Evolutionary conservation across 495 filamentous ascomycete genomes (phyloP).

Genomic region (Penicillium desertorum): DNA sequence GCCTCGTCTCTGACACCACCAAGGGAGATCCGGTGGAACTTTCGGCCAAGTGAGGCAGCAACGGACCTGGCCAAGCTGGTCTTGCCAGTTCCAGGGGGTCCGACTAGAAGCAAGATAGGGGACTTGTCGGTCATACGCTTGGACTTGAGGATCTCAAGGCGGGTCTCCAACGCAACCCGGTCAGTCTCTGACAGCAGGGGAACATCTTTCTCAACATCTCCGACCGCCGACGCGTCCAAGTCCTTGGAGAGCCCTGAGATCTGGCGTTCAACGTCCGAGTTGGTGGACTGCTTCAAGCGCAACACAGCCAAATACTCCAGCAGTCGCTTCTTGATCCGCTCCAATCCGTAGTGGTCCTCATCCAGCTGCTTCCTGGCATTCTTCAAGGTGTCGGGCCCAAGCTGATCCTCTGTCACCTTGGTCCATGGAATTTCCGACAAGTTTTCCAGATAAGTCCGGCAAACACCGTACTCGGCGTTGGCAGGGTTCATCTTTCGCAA

Average conservation of each 20-base stretch:
- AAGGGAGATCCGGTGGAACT: slow-evolving; percentile 96
- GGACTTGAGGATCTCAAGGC: slow-evolving; percentile 66
- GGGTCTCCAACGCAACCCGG: slow-evolving; percentile 51
- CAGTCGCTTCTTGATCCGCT: slow-evolving; percentile 95
- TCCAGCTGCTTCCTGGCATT: slow-evolving; percentile 87
- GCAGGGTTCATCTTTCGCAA: slow-evolving; percentile 92
- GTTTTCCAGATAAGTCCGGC: slow-evolving; percentile 92
- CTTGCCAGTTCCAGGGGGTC: slow-evolving; percentile 95
- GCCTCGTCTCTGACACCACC: slow-evolving; percentile 96
- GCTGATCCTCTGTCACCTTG: slow-evolving; percentile 77
- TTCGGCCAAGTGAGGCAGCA: slow-evolving; percentile 84
- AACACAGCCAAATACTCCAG: slow-evolving; percentile 96
- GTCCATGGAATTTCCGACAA: slow-evolving; percentile 94
- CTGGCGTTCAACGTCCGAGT: slow-evolving; percentile 73
- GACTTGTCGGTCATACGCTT: slow-evolving; percentile 89
- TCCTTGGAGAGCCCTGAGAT: slow-evolving; percentile 67
- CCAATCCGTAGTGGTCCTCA: slow-evolving; percentile 93
- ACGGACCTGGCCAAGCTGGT: slow-evolving; percentile 94
- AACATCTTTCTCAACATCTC: slow-evolving; percentile 41
- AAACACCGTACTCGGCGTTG: slow-evolving; percentile 93
- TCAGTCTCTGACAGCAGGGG: slow-evolving; percentile 41
- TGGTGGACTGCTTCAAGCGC: slow-evolving; percentile 86
- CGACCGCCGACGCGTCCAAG: slow-evolving; percentile 45
- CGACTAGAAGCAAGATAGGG: slow-evolving; percentile 90
- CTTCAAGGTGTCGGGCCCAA: slow-evolving; percentile 77